Conservation (phyloP, 306 rosid genomes). For the Delonix regia region DNA sequence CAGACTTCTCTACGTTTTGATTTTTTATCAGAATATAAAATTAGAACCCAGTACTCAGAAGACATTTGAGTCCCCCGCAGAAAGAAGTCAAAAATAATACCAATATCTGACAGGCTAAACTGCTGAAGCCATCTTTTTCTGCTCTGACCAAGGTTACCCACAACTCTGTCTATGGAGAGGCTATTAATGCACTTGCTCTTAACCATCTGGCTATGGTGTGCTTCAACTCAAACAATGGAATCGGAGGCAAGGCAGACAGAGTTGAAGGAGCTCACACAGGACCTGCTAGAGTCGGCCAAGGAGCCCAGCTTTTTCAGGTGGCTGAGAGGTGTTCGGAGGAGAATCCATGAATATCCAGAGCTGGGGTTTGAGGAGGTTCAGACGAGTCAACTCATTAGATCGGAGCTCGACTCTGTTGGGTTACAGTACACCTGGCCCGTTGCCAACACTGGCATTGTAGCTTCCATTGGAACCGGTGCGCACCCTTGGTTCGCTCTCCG, state of each 20-base stretch:
- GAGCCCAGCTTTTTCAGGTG: slow-evolving; percentile 45
- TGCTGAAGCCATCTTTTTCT: too few species aligned
- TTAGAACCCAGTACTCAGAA: neutral
- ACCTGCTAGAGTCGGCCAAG: slow-evolving; percentile 50
- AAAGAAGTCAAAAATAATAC: too few species aligned
- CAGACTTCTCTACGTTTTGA: neutral
- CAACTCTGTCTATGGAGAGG: neutral
- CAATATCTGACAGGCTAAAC: too few species aligned
- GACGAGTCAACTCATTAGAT: slow-evolving; percentile 54
- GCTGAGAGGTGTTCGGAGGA: slow-evolving; percentile 51
- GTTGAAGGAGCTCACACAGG: slow-evolving; percentile 39
- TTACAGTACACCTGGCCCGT: slow-evolving; percentile 58
- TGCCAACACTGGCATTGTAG: slow-evolving; percentile 60
- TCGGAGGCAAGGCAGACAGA: neutral
- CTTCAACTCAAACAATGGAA: neutral
- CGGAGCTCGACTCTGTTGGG: slow-evolving; percentile 55
- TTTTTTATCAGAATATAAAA: too few species aligned
- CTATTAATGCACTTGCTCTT: neutral
- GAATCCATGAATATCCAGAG: slow-evolving; percentile 68
- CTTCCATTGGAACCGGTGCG: slow-evolving; percentile 48
- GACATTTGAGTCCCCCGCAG: neutral
- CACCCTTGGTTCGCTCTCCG: slow-evolving; percentile 66
- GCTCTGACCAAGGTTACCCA: neutral
- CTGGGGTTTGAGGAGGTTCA: slow-evolving; percentile 57
- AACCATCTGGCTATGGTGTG: neutral